Evolutionary conservation across 2,329 filamentous ascomycete genomes (phyloP).

Genomic region (Huntiella omanensis): DNA sequence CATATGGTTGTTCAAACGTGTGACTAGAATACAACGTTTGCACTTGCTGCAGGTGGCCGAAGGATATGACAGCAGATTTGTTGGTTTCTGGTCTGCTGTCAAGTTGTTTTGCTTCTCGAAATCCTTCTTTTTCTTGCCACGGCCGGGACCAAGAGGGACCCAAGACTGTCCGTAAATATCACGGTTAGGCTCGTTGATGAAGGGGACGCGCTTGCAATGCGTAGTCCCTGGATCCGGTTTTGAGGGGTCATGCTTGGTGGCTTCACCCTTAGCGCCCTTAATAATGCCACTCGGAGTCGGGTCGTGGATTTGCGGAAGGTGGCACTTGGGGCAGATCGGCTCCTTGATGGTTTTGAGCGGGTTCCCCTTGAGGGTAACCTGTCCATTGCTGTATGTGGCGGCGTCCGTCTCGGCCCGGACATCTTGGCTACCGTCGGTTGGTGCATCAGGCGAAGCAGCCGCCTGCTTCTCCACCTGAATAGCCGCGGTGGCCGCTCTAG

Average conservation of each 20-base stretch:
- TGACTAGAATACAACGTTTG: slow-evolving; percentile 46
- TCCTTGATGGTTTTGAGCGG: slow-evolving; percentile 52
- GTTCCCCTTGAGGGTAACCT: slow-evolving; percentile 50
- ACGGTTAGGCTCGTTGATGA: slow-evolving; percentile 55
- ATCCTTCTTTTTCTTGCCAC: slow-evolving; percentile 66
- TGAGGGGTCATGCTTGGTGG: too few species aligned
- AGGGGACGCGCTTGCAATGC: slow-evolving; percentile 66
- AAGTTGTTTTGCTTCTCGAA: slow-evolving; percentile 40
- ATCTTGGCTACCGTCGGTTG: slow-evolving; percentile 34
- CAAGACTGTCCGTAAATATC: slow-evolving; percentile 74
- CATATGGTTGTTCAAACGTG: slow-evolving; percentile 49
- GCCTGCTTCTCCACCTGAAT: slow-evolving; percentile 45
- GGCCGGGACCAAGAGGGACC: slow-evolving; percentile 49
- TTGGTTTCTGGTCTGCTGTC: slow-evolving; percentile 34
- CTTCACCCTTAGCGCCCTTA: slow-evolving; percentile 31
- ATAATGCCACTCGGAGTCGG: slow-evolving; percentile 39
- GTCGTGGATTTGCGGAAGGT: slow-evolving; percentile 53
- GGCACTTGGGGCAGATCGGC: slow-evolving; percentile 55
- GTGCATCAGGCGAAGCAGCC: slow-evolving; percentile 33
- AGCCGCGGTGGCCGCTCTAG: slow-evolving; percentile 45
- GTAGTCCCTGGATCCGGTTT: slow-evolving; percentile 47
- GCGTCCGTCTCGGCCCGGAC: slow-evolving; percentile 46
- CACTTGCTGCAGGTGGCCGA: slow-evolving; percentile 50
- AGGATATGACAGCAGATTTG: slow-evolving; percentile 44
- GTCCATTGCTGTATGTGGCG: slow-evolving; percentile 50